These are phyloP conservation scores for Phylloporus sp. DNA, from an alignment of 1,284 basidiomycete species.

Conservation along the genomic window DNA sequence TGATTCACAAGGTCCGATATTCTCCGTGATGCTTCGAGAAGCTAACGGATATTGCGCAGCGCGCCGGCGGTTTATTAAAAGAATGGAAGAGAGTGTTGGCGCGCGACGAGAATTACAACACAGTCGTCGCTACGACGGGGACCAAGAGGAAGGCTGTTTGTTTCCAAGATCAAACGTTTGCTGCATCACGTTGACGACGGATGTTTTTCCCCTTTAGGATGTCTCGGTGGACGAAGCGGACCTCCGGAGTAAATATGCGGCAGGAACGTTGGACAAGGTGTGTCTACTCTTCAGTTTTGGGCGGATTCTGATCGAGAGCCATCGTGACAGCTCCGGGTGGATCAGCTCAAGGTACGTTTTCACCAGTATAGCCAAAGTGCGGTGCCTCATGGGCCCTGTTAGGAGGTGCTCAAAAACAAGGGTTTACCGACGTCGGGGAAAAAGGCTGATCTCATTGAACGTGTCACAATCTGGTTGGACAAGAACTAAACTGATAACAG, in stretches of 20 bases:
- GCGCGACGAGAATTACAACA: constrained; percentile 68
- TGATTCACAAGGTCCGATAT: constrained; percentile 77
- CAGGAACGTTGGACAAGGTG: constrained; percentile 73
- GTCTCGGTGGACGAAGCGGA: constrained; percentile 69
- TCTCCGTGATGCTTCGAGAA: not conserved
- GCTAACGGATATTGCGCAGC: constrained; percentile 48
- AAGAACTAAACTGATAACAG: constrained; percentile 18
- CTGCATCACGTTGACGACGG: constrained; percentile 6
- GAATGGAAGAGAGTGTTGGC: constrained; percentile 77
- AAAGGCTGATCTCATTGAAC: constrained; percentile 74
- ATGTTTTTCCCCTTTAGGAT: constrained; percentile 50
- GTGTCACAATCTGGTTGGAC: constrained; percentile 64
- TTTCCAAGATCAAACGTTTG: constrained; percentile 21
- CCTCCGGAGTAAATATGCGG: constrained; percentile 68
- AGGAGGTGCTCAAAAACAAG: constrained; percentile 78
- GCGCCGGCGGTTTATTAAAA: constrained; percentile 77
- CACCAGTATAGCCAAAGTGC: constrained; percentile 9
- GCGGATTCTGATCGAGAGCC: constrained; percentile 18
- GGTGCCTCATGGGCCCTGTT: constrained; percentile 18
- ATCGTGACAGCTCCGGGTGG: constrained; percentile 69
- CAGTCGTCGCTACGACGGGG: constrained; percentile 57
- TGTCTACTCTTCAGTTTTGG: constrained; percentile 9
- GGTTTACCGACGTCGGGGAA: constrained; percentile 66
- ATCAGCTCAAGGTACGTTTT: constrained; percentile 72
- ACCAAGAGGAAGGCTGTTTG: constrained; percentile 76